Evolutionary conservation across 148 eudicot species (phyloP).

Genomic region (Cornus suecica): DNA sequence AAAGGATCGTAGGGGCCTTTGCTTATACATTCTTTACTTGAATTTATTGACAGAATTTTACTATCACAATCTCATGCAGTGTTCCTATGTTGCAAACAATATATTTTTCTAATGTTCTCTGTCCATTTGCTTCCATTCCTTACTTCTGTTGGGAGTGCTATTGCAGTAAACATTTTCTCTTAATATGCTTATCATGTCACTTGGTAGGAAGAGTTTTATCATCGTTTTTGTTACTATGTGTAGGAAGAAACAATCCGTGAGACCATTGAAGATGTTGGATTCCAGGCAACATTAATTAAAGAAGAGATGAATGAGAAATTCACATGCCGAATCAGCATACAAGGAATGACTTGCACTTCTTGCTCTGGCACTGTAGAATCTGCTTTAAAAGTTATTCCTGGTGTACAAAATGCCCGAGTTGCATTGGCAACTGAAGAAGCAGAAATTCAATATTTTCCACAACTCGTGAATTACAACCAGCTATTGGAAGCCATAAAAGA

Average conservation of each 20-base stretch:
- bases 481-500: slow-evolving; percentile 56
- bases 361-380: slow-evolving; percentile 76
- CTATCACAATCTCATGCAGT: too few species aligned
- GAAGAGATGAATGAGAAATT: slow-evolving; percentile 47
- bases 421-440: slow-evolving; percentile 88
- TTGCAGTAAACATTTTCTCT: too few species aligned
- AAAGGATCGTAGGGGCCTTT: too few species aligned
- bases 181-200: too few species aligned
- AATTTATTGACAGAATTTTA: too few species aligned
- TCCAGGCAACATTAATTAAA: slow-evolving; percentile 57
- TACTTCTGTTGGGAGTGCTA: too few species aligned
- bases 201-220: too few species aligned
- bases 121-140: too few species aligned
- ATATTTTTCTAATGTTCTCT: too few species aligned
- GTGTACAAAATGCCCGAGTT: slow-evolving; percentile 76
- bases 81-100: too few species aligned
- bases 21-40: too few species aligned
- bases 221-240: neutral
- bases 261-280: slow-evolving; percentile 47
- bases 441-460: slow-evolving; percentile 69
- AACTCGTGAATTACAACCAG: slow-evolving; percentile 38
- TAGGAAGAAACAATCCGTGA: slow-evolving; percentile 37
- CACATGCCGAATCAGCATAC: slow-evolving; percentile 61
- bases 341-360: slow-evolving; percentile 85
- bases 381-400: slow-evolving; percentile 44